phyloP scores from a whole-genome alignment of 1,139 yeast species.

The Lodderomyces beijingensis region DNA sequence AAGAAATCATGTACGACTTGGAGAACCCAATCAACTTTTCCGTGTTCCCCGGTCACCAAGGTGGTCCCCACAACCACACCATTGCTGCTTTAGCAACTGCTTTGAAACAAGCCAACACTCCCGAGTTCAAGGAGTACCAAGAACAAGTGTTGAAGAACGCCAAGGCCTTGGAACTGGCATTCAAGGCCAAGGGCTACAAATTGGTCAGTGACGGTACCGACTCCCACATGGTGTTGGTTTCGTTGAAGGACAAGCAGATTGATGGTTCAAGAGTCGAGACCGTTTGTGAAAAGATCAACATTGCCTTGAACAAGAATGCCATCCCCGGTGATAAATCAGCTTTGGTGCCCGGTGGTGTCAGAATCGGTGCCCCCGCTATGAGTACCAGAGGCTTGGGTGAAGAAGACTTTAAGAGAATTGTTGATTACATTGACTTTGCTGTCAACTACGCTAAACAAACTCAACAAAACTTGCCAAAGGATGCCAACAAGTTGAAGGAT shows the following conservation, averaged over 20 bases:
- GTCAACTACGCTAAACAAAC: constrained; percentile 73
- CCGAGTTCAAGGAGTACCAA: constrained; percentile 91
- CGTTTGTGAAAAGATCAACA: constrained; percentile 89
- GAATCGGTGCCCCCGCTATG: constrained; percentile 99
- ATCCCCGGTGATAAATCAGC: constrained; percentile 99
- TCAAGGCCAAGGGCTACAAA: constrained; percentile 66
- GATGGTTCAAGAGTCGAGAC: constrained; percentile 98
- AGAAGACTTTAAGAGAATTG: constrained; percentile 81
- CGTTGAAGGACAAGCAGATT: constrained; percentile 81
- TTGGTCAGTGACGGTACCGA: constrained; percentile 94
- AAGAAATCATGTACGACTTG: constrained; percentile 81
- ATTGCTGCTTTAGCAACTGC: constrained; percentile 97
- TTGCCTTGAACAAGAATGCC: constrained; percentile 95
- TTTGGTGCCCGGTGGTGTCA: constrained; percentile 94
- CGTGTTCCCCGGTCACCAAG: constrained; percentile 99
- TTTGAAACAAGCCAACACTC: constrained; percentile 86
- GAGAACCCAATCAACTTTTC: constrained; percentile 96
- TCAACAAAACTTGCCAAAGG: constrained; percentile 74
- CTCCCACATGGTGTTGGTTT: constrained; percentile 91
- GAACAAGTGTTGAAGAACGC: constrained; percentile 86
- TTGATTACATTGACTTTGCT: constrained; percentile 76
- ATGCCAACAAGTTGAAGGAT: constrained; percentile 90
- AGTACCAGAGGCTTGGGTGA: constrained; percentile 93
- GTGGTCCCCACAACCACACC: constrained; percentile 99
- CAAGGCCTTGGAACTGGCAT: constrained; percentile 72